These are phyloP conservation scores for Rhexocercosporidium sp. DNA, from an alignment of 2,329 filamentous ascomycete genomes.

Conservation along the genomic window DNA sequence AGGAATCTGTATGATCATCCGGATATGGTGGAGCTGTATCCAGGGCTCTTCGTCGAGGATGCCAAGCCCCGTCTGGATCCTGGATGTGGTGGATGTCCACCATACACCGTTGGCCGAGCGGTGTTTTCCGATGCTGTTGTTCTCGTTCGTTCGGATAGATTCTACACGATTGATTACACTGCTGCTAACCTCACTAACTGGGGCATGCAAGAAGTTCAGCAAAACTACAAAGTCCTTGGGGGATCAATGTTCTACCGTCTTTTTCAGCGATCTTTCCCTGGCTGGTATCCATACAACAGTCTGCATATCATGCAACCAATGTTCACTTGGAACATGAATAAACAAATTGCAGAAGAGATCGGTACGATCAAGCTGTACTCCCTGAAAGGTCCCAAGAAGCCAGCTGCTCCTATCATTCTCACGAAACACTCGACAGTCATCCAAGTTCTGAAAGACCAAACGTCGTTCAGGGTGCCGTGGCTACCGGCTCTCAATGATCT, in stretches of 20 bases:
- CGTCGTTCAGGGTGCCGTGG: slow-evolving; percentile 32
- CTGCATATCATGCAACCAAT: slow-evolving; percentile 72
- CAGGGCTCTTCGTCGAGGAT: slow-evolving; percentile 65
- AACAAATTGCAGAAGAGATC: slow-evolving; percentile 66
- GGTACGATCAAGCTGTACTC: slow-evolving; percentile 61
- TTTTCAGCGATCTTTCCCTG: slow-evolving; percentile 76
- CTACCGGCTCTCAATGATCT: slow-evolving; percentile 30
- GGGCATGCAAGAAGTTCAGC: slow-evolving; percentile 70
- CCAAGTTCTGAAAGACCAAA: slow-evolving; percentile 5
- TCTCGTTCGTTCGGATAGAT: slow-evolving; percentile 60
- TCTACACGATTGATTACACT: slow-evolving; percentile 54
- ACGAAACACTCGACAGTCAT: slow-evolving; percentile 6
- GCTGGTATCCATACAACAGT: slow-evolving; percentile 79
- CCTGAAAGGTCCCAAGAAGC: slow-evolving; percentile 63
- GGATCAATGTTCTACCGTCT: slow-evolving; percentile 87
- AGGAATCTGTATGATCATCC: slow-evolving; percentile 68
- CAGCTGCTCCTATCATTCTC: slow-evolving; percentile 57
- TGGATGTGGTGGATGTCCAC: slow-evolving; percentile 55
- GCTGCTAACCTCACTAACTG: slow-evolving; percentile 78
- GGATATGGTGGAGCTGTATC: slow-evolving; percentile 68
- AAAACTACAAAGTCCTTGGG: slow-evolving; percentile 41
- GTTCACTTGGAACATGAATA: slow-evolving; percentile 65
- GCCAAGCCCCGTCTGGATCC: slow-evolving; percentile 54
- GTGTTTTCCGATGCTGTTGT: slow-evolving; percentile 63
- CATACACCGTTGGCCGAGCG: slow-evolving; percentile 57